Evolutionary conservation across 2,329 filamentous ascomycete genomes (phyloP).

Genomic region (Periglandula ipomoeae): DNA sequence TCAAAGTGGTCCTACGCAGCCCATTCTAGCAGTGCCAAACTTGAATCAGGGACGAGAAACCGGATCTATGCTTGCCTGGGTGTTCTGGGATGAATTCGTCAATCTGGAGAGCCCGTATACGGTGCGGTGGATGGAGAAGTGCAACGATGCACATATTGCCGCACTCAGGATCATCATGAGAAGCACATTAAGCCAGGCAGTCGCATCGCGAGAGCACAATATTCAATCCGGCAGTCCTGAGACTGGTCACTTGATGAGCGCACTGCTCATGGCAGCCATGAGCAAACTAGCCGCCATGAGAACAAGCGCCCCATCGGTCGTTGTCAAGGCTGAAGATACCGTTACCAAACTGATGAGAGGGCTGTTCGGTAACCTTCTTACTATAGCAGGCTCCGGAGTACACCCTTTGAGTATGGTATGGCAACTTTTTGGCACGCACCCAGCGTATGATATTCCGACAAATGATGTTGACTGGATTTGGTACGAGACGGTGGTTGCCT

Average conservation of each 20-base stretch:
- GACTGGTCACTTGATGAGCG: slow-evolving; percentile 11
- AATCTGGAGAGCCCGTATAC: slow-evolving; percentile 11
- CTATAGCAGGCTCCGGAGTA: slow-evolving; percentile 12
- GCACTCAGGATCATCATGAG: slow-evolving; percentile 12
- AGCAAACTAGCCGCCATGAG: slow-evolving; percentile 10
- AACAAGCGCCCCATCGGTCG: slow-evolving; percentile 7
- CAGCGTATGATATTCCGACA: slow-evolving; percentile 9
- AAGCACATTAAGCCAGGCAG: slow-evolving; percentile 10
- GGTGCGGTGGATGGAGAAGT: slow-evolving; percentile 12
- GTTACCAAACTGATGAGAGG: slow-evolving; percentile 13
- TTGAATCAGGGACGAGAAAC: slow-evolving; percentile 7
- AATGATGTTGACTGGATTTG: slow-evolving; percentile 10
- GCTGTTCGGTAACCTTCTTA: slow-evolving; percentile 13
- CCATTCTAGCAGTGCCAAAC: slow-evolving; percentile 11
- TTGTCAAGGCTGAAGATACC: slow-evolving; percentile 11
- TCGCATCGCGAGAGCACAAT: slow-evolving; percentile 10
- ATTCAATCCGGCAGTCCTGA: slow-evolving; percentile 6
- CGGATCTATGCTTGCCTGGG: slow-evolving; percentile 12
- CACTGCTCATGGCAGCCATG: slow-evolving; percentile 13
- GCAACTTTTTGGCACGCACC: slow-evolving; percentile 11
- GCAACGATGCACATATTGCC: slow-evolving; percentile 12
- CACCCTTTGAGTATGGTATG: slow-evolving; percentile 13
- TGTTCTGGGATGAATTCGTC: slow-evolving; percentile 14
- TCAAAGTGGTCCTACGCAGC: slow-evolving; percentile 9
- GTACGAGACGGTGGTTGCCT: slow-evolving; percentile 11